Base-by-base conservation (phyloP, 257 asterid genomes). In the Salvia splendens region DNA sequence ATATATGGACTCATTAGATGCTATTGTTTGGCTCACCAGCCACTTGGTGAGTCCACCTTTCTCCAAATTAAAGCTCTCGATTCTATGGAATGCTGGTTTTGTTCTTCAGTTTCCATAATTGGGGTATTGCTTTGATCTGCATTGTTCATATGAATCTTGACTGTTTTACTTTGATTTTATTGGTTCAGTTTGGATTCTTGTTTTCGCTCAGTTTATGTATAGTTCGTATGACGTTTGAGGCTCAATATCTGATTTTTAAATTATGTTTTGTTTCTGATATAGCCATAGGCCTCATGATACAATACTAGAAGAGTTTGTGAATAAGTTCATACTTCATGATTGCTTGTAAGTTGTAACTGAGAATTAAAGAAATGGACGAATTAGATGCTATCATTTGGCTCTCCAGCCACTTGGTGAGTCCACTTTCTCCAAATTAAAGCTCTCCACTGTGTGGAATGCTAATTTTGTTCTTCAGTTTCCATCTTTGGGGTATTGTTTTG, bases 331-430 rank as follows among this genome's bases (percentile, higher is more conserved):
- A 5, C 3, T 42, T 41, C 14, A 24, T 36, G 40, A 16, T 43
- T 28, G 49, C 10, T n/a, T 8, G 28, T 46, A 12, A 3, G 6
- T n/a, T 8, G 28, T 46, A 12, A 3, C 5, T 36, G 15, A 59
- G n/a, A 58, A 43, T 59, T 69, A 17, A 58, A 17, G 42, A 47
- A 33, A 48, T 48, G 40, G 24, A 52, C 14, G 2, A 46, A 36
- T 47, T 69, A 4, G 49, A 69, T 38, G 48, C 58, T 52, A 52
- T 0, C 6, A 28, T 28, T 53, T 53, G 60, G 52, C 51, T 65
- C 11, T 46, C 78, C 4, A 72, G 15, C 57, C 81, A 77, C 64
- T 61, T 77, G 67, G 81, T 77, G 12, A 65, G 73, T 62, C 30
- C 2, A 33, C 36, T 33, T 33, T 33, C 36, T 33, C 36, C 24